Conservation (phyloP, 2,329 filamentous ascomycete species). For the Penicillium sp. region DNA sequence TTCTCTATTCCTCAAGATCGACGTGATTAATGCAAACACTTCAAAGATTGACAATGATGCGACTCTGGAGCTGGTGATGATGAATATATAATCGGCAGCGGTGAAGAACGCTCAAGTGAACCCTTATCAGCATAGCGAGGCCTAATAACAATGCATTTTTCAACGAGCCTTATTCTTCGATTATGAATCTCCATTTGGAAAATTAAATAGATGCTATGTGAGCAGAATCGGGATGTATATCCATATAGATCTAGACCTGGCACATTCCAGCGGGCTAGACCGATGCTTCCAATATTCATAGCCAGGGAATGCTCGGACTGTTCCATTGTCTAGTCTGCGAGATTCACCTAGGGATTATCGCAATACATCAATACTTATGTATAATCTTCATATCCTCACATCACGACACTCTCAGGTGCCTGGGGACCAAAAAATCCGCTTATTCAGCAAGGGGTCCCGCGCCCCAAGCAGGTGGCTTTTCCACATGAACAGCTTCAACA, state of each 20-base stretch:
- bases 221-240: neutral
- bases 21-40: too few relatives aligned
- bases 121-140: too few relatives aligned
- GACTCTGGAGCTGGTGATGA: too few relatives aligned
- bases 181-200: neutral
- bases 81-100: neutral
- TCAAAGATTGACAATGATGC: too few relatives aligned
- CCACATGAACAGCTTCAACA: constrained; percentile 24
- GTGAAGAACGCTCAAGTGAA: too few relatives aligned
- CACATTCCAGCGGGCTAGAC: neutral
- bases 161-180: neutral
- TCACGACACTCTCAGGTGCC: neutral
- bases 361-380: neutral
- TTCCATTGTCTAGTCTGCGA: neutral
- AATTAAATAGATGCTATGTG: neutral
- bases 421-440: constrained; percentile 12
- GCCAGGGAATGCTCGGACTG: neutral
- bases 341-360: neutral
- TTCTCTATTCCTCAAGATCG: too few relatives aligned
- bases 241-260: neutral
- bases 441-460: constrained; percentile 31
- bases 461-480: constrained; percentile 32
- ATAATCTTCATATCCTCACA: neutral
- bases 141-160: neutral
- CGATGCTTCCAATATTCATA: neutral